These are phyloP conservation scores for Chimonanthus praecox DNA, from an alignment of 164 flowering plant genomes.

Conservation along the genomic window DNA sequence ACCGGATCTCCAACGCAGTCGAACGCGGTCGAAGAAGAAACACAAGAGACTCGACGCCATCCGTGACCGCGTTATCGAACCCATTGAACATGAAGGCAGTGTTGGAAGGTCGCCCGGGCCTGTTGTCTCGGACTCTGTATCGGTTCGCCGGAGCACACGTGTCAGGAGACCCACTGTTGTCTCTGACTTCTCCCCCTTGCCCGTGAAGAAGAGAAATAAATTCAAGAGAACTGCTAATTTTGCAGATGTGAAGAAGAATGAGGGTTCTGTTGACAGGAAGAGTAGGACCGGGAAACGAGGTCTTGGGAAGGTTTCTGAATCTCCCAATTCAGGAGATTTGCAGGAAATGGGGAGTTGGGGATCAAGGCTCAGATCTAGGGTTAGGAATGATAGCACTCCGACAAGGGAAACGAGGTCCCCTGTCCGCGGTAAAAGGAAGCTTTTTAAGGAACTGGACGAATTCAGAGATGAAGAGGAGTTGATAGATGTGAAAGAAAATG, in stretches of 20 bases:
- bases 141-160: constrained; percentile 70
- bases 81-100: constrained; percentile 16
- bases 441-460: constrained; percentile 37
- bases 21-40: constrained; percentile 45
- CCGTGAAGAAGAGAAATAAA: constrained; percentile 40
- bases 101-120: constrained; percentile 11
- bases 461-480: constrained; percentile 17
- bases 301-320: constrained; percentile 5
- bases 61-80: constrained; percentile 38
- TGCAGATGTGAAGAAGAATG: constrained; percentile 7
- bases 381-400: constrained; percentile 16
- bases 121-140: constrained; percentile 21
- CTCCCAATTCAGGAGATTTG: constrained; percentile 23
- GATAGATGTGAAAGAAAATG: constrained; percentile 15
- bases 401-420: constrained; percentile 18
- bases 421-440: constrained; percentile 46
- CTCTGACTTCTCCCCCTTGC: constrained; percentile 65
- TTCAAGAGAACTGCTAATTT: constrained; percentile 9
- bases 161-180: constrained; percentile 50
- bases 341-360: constrained; percentile 40
- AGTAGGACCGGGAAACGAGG: constrained; percentile 14
- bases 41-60: constrained; percentile 79
- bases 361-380: constrained; percentile 69
- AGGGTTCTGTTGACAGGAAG: constrained; percentile 9
- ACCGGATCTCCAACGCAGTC: constrained; percentile 7